Conservation (phyloP, 179 eudicot genomes). For the Amaranthus tricolor region DNA sequence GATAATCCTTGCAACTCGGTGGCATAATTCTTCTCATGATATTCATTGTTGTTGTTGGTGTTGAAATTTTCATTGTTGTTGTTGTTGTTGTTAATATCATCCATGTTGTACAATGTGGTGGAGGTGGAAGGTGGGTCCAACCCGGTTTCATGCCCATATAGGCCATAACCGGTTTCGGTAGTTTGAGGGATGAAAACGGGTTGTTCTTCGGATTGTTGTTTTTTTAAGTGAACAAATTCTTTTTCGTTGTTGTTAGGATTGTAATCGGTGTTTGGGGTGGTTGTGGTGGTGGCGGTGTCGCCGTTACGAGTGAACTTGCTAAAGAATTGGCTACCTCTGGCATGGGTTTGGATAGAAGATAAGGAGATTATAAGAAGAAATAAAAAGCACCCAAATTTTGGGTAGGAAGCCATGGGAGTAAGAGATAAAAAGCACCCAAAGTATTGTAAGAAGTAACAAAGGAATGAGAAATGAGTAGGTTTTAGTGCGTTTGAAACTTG, state of each 20-base stretch:
- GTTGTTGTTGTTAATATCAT: constrained; percentile 22
- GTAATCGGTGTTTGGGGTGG: constrained; percentile 24
- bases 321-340: constrained; percentile 75
- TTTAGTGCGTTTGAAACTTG: constrained; percentile 26
- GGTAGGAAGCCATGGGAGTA: constrained; percentile 31
- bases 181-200: constrained; percentile 48
- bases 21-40: constrained; percentile 22
- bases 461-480: not conserved
- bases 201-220: constrained; percentile 34
- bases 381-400: constrained; percentile 35
- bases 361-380: constrained; percentile 39
- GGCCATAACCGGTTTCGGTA: constrained; percentile 46
- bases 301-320: constrained; percentile 49
- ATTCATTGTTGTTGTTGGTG: not conserved
- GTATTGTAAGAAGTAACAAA: not conserved
- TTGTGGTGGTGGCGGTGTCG: constrained; percentile 1
- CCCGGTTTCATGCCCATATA: constrained; percentile 54
- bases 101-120: constrained; percentile 22
- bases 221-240: constrained; percentile 7
- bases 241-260: constrained; percentile 18
- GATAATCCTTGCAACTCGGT: constrained; percentile 18
- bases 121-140: constrained; percentile 43
- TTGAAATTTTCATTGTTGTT: not conserved
- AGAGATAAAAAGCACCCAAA: constrained; percentile 13
- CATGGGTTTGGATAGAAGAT: constrained; percentile 39